Evolutionary conservation across 164 flowering plant genomes (phyloP).

Genomic region (Brasenia schreberi): DNA sequence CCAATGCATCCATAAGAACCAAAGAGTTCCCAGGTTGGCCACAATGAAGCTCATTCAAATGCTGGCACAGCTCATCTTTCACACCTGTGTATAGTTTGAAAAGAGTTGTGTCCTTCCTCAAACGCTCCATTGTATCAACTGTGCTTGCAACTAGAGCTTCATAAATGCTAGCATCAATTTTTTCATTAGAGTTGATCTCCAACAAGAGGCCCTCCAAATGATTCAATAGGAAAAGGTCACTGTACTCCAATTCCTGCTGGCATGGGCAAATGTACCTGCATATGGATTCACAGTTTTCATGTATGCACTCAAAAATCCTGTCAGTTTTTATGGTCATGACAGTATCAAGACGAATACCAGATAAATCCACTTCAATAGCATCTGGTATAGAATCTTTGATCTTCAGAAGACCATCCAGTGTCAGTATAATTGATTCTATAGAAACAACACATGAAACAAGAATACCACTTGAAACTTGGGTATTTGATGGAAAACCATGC

Average conservation of each 20-base stretch:
- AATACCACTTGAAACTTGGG: constrained; percentile 37
- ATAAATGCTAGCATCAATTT: constrained; percentile 24
- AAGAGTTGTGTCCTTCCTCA: constrained; percentile 52
- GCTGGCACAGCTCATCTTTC: constrained; percentile 27
- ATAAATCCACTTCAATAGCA: constrained; percentile 28
- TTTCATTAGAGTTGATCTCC: constrained; percentile 26
- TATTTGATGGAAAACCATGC: constrained; percentile 77
- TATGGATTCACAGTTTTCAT: constrained; percentile 54
- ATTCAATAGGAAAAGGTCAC: constrained; percentile 43
- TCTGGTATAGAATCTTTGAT: constrained; percentile 17
- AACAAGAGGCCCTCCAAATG: constrained; percentile 45
- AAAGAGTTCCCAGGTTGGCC: constrained; percentile 48
- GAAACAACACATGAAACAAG: constrained; percentile 62
- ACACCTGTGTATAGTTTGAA: constrained; percentile 49
- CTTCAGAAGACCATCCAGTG: constrained; percentile 41
- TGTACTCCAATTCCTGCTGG: constrained; percentile 25
- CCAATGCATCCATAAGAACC: constrained; percentile 66
- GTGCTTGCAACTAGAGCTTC: constrained; percentile 41
- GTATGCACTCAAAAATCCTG: constrained; percentile 43
- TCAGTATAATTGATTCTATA: constrained; percentile 35
- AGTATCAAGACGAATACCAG: constrained; percentile 46
- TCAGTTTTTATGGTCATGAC: constrained; percentile 59
- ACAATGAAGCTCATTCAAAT: constrained; percentile 32
- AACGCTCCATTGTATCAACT: constrained; percentile 40
- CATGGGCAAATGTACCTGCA: constrained; percentile 25